phyloP scores from a whole-genome alignment of 1,139 yeast genomes.

The Candida sojae region DNA sequence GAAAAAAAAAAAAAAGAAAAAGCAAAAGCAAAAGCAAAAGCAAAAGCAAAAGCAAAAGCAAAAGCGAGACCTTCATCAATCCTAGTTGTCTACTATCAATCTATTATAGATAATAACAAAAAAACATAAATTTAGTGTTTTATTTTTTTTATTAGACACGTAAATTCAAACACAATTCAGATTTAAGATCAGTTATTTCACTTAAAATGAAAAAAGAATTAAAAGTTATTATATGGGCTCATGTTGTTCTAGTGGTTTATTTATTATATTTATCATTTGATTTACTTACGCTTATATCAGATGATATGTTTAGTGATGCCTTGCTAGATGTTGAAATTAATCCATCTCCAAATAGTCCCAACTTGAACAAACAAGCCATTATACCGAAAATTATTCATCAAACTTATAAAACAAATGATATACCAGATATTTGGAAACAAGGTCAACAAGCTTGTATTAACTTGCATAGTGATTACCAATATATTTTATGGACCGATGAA shows the following conservation, averaged over 20 bases:
- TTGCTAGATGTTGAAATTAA: constrained; percentile 59
- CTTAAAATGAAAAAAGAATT: constrained; percentile 57
- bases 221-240: constrained; percentile 59
- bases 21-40: background rate
- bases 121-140: background rate
- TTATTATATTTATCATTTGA: constrained; percentile 69
- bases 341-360: constrained; percentile 35
- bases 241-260: constrained; percentile 53
- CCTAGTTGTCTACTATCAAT: background rate
- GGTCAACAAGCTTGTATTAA: constrained; percentile 78
- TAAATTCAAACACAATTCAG: background rate
- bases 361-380: constrained; percentile 45
- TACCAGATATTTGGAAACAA: constrained; percentile 79
- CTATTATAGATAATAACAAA: background rate
- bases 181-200: background rate
- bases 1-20: background rate
- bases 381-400: constrained; percentile 94
- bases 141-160: too few species aligned
- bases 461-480: constrained; percentile 83
- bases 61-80: background rate
- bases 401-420: constrained; percentile 75
- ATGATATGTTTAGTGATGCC: constrained; percentile 68
- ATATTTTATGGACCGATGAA: constrained; percentile 88
- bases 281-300: constrained; percentile 71
- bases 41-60: background rate